These are phyloP conservation scores for Colletotrichum simmondsii DNA, from an alignment of 2,329 filamentous ascomycete species.

Conservation along the genomic window DNA sequence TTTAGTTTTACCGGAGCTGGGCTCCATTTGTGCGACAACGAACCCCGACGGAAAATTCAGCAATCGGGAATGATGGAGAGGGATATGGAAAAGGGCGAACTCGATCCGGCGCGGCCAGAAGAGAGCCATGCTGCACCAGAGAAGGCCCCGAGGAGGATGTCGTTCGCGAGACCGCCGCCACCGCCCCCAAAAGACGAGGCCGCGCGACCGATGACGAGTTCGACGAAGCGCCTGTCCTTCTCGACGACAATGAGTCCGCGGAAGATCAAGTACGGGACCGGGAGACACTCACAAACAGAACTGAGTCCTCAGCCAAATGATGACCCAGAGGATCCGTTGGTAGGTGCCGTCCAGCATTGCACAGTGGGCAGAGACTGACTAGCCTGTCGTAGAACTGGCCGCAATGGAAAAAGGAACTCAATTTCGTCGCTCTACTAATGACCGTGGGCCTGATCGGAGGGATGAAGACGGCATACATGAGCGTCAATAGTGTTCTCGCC, in stretches of 20 bases:
- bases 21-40: neutral
- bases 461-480: constrained; percentile 66
- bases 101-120: neutral
- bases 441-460: constrained; percentile 58
- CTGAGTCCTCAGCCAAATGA: constrained; percentile 67
- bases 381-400: constrained; percentile 62
- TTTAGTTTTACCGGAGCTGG: constrained; percentile 12
- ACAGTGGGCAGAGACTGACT: neutral
- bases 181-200: constrained; percentile 18
- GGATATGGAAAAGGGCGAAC: constrained; percentile 17
- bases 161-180: constrained; percentile 14
- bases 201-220: constrained; percentile 43
- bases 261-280: constrained; percentile 59
- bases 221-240: constrained; percentile 49
- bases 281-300: constrained; percentile 55
- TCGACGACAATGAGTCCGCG: constrained; percentile 44
- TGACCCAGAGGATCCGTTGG: constrained; percentile 64
- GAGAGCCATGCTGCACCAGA: constrained; percentile 12
- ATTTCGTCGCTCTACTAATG: constrained; percentile 58
- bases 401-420: constrained; percentile 62
- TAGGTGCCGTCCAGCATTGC: constrained; percentile 42
- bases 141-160: constrained; percentile 6
- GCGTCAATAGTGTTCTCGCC: constrained; percentile 57
- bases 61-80: constrained; percentile 17
- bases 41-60: neutral